Evolutionary conservation across 2,329 filamentous ascomycete species (phyloP).

Genomic region (Scedosporium minutisporum): DNA sequence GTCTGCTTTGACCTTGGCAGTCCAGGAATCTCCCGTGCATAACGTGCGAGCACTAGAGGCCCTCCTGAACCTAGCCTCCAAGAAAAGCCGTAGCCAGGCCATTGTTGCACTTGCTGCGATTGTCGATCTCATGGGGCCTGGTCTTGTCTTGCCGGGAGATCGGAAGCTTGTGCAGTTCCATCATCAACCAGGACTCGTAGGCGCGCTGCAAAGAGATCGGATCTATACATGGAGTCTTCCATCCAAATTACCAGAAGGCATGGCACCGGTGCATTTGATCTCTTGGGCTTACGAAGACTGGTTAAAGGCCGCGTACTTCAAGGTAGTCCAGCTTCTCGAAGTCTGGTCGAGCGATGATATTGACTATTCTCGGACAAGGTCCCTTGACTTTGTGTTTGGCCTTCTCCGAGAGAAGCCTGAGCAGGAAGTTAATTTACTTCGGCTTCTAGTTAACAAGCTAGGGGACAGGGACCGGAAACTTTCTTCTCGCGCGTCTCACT

Average conservation of each 20-base stretch:
- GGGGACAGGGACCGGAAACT: constrained; percentile 95
- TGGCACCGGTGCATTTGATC: constrained; percentile 71
- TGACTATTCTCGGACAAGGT: constrained; percentile 79
- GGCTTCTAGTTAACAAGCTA: constrained; percentile 89
- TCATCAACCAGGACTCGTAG: constrained; percentile 67
- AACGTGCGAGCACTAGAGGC: constrained; percentile 84
- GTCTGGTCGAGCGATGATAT: constrained; percentile 92
- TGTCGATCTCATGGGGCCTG: constrained; percentile 88
- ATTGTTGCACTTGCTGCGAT: constrained; percentile 86
- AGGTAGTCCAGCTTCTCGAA: constrained; percentile 83
- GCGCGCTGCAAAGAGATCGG: constrained; percentile 54
- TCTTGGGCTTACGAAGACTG: constrained; percentile 91
- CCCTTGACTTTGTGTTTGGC: constrained; percentile 85
- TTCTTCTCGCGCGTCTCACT: constrained; percentile 82
- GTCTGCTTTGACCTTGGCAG: constrained; percentile 83
- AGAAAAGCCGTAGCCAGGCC: constrained; percentile 87
- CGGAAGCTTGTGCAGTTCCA: constrained; percentile 73
- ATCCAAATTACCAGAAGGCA: constrained; percentile 61
- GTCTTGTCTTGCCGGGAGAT: constrained; percentile 71
- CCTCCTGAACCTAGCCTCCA: constrained; percentile 72
- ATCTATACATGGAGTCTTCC: constrained; percentile 53
- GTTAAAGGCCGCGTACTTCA: constrained; percentile 89
- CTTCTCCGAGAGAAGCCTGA: constrained; percentile 92
- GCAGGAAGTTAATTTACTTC: constrained; percentile 87
- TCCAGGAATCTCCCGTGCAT: constrained; percentile 93